phyloP scores from a whole-genome alignment of 2,329 filamentous ascomycete species.

The Fusarium marasasianum region DNA sequence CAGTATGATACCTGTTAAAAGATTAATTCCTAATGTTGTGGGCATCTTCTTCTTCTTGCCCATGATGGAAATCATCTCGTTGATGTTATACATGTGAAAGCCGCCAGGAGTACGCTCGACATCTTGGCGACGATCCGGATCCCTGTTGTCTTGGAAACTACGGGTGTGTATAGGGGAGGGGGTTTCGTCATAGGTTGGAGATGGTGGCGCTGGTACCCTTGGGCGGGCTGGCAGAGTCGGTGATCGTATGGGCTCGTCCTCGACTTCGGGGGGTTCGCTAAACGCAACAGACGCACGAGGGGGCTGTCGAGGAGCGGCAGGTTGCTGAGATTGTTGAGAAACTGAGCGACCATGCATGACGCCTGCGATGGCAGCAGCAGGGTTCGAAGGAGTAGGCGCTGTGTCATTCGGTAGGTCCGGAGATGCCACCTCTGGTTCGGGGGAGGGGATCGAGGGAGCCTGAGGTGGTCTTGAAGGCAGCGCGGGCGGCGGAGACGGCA shows the following conservation, averaged over 20 bases:
- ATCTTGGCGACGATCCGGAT: conserved; percentile 38
- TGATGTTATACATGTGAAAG: conserved; percentile 96
- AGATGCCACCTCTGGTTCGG: conserved; percentile 25
- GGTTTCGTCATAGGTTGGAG: conserved; percentile 37
- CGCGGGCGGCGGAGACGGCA: conserved; percentile 49
- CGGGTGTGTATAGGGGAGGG: conserved; percentile 30
- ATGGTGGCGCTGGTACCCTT: conserved; percentile 33
- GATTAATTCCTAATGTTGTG: conserved; percentile 93
- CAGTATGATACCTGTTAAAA: conserved; percentile 86
- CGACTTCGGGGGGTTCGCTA: conserved; percentile 42
- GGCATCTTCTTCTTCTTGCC: conserved; percentile 98
- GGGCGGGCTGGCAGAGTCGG: conserved; percentile 54
- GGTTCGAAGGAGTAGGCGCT: conserved; percentile 49
- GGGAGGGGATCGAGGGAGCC: conserved; percentile 42
- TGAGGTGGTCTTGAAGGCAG: conserved; percentile 55
- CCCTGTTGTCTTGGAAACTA: conserved; percentile 46
- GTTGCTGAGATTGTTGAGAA: conserved; percentile 43
- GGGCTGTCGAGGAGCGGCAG: conserved; percentile 41
- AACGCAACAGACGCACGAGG: conserved; percentile 37
- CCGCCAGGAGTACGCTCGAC: conserved; percentile 73
- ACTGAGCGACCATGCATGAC: conserved; percentile 61
- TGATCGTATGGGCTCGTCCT: conserved; percentile 47
- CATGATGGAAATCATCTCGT: conserved; percentile 96
- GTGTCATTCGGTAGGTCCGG: conserved; percentile 47
- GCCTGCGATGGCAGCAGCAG: conserved; percentile 64